Base-by-base conservation (phyloP, 331 rosid species). In the Saraca asoca region DNA sequence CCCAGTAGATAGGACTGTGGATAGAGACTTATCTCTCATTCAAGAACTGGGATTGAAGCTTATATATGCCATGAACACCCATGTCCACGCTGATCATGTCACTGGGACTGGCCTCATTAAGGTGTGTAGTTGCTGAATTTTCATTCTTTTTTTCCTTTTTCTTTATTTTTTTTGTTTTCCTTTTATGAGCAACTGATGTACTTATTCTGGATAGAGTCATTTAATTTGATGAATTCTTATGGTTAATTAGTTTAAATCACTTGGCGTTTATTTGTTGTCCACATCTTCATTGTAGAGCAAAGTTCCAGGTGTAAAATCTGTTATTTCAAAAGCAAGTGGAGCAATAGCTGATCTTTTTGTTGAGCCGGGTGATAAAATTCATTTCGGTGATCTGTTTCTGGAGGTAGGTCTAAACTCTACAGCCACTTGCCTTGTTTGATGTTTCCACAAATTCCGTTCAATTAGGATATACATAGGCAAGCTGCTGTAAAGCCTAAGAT, bases 51-150 rank as follows among this genome's bases (percentile, higher is more conserved):
- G 97, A 2, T 46, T 94, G 78, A 85, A 80, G 75, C 85, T 90
- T 48, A 75, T 90, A 29, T 90, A 83, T 54, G 99, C 96, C 67
- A 45, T 88, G 83, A 94, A 94, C 81, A 94, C 99, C 17, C 99
- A 90, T 79, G 96, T 94, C 41, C 99, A 94, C 64, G 97, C 99
- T 14, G 99, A 94, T 74, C 99, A 94, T 83, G 87, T 94, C 11
- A 94, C 97, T 38, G 99, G 99, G 9, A 86, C 89, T 62, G 99
- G 97, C 51, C 88, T 86, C 14, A 75, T 94, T 12, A 94, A 94
- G 99, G 97, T 94, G 43, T 66, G 66, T 19, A 57, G 38, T 42
- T 60, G 38, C 71, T 68, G 20, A 55, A 38, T 66, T 42, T 2
- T 13, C 11, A 16, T 20, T 11, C n/a, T 7, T 9, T 46, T 43